Base-by-base conservation (phyloP, 1,284 basidiomycete genomes). In the Ceratorhiza oryzae-sativae region DNA sequence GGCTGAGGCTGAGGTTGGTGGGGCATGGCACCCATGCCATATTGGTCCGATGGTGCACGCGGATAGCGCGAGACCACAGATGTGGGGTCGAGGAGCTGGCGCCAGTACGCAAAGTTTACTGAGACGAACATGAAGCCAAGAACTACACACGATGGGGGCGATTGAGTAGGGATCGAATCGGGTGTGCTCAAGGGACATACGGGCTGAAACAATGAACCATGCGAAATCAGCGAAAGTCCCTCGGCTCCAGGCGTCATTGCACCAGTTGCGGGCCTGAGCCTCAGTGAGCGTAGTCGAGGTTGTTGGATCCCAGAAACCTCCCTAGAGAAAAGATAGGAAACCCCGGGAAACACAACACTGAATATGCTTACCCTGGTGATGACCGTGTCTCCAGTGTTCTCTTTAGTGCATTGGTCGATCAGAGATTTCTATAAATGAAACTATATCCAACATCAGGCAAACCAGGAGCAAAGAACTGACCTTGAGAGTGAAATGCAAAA, bases 141-240 rank as follows among this genome's bases (percentile, higher is more conserved):
- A 23, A 70, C 65, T 70, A 39, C 9, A 48, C 10, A 53, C 18
- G 25, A 34, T 56, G 15, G 18, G 15, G 10, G 20, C 32, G 13
- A 53, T 48, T 46, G 23, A 27, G 42, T 20, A 8, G n/a, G 36
- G 27, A 15, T 15, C 13, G 12, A 15, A 12, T 32, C 34, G 30
- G 18, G 62, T 18, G 32, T 20, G 53, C 32, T 36, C 20, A 58
- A 8, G 55, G 41, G 18, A 58, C 65, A 6, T 32, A 70, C 65
- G 65, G 6, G 65, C 65, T 23, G 65, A 70, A 34, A 70, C 65
- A n/a, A 70, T 70, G n/a, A 70, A 70, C 65, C 65, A 70, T 23
- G 65, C 65, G 55, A 70, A 70, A 30, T 70, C 53, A 8, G 51
- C 53, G 32, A 70, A 70, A 3, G 65, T 70, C 27, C 53, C 53